Base-by-base conservation (phyloP, 169 alveolate genomes). In the Cryptosporidium sp. region DNA sequence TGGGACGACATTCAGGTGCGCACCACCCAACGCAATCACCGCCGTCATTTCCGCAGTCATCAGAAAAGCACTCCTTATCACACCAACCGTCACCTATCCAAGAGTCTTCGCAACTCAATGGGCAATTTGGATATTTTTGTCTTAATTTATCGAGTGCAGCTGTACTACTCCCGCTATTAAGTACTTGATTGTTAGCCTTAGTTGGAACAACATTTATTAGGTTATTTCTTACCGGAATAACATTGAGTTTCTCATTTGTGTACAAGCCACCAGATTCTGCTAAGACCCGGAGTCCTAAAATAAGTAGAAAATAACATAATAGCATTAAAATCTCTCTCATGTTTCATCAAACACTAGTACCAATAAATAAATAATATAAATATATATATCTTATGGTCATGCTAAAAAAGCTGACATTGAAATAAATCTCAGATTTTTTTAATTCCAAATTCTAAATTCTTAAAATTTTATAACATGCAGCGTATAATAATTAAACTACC, bases 1-100 rank as follows among this genome's bases (percentile, higher is more conserved):
- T 70, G 4, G 93, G 93, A 31, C 93, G 86, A 71, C 95, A 93
- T 31, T 91, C 93, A 4, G 93, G 92, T n/a, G 92, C 89, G 35
- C 95, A 93, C 94, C 93, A 93, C 0, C 92, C 92, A 23, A 35
- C 33, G 50, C 92, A 86, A 74, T 86, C 92, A 23, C 75, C 74
- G 8, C 91, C 91, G 21, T 86, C 92, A 70, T 74, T 52, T 10
- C 85, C 71, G 21, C 92, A 86, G 8, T 75, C 84, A 52, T 70
- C 69, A n/a, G 84, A 10, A 48, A 45, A 58, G 35, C 92, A 86
- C 41, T 73, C 92, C 12, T 51, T 86, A 45, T 86, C 85, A 50
- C 92, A 86, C 92, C 92, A 86, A 1, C 85, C 92, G 23, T 86
- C 92, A 5, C 43, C 48, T 21, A 86, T 45, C 74, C 91, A 86